phyloP scores from a whole-genome alignment of 2,329 filamentous ascomycete genomes.

The Aspergillus arachidicola region DNA sequence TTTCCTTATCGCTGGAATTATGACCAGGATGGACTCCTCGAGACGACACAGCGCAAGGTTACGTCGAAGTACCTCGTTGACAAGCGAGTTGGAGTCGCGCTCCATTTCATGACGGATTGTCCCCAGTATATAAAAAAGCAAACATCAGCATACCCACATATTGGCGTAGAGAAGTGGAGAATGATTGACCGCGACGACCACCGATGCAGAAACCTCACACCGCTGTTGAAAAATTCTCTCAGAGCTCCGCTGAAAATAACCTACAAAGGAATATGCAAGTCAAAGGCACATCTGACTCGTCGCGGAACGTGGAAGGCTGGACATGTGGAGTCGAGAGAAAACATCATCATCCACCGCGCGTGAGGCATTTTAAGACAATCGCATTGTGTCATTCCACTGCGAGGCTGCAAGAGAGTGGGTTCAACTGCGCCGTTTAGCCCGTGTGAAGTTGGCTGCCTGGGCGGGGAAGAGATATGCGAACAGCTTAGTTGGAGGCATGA shows the following conservation, averaged over 20 bases:
- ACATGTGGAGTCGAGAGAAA: neutral
- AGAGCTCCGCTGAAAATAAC: neutral
- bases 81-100: neutral
- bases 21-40: neutral
- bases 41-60: neutral
- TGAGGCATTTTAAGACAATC: neutral
- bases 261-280: neutral
- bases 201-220: conserved; percentile 9
- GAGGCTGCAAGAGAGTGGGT: neutral
- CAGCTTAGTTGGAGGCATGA: neutral
- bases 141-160: neutral
- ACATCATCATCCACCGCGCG: neutral
- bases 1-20: neutral
- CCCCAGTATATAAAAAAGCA: neutral
- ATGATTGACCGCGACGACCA: neutral
- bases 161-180: neutral
- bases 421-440: neutral
- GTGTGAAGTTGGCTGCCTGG: neutral
- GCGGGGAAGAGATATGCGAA: neutral
- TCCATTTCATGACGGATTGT: neutral
- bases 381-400: neutral
- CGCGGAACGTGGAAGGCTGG: neutral
- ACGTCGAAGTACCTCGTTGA: neutral
- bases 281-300: neutral
- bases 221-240: conserved; percentile 1